Conservation (phyloP, 1,284 basidiomycete species). For the Leccinum subspadiceum region DNA sequence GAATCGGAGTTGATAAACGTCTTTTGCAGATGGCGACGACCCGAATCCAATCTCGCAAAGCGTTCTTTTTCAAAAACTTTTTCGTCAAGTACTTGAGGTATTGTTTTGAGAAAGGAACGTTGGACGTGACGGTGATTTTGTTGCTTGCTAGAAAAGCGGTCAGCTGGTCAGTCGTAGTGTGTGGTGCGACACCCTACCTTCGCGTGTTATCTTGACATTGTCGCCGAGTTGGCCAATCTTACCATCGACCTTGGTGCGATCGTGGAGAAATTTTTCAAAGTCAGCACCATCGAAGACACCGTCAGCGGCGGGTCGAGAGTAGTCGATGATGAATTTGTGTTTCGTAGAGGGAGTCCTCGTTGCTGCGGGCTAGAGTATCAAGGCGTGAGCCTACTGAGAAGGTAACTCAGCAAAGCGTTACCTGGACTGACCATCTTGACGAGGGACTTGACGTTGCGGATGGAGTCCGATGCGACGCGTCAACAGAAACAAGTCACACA, state of each 20-base stretch:
- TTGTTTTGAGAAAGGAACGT: constrained; percentile 87
- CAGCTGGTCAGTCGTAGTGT: neutral
- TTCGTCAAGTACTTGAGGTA: constrained; percentile 95
- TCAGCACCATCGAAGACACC: constrained; percentile 89
- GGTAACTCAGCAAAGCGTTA: constrained; percentile 85
- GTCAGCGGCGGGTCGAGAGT: constrained; percentile 88
- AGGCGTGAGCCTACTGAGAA: constrained; percentile 87
- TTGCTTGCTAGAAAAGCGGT: constrained; percentile 49
- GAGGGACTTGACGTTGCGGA: constrained; percentile 11
- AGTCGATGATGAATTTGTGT: constrained; percentile 95
- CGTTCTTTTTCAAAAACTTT: constrained; percentile 94
- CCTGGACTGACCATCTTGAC: constrained; percentile 68
- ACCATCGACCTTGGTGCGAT: constrained; percentile 86
- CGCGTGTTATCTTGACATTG: constrained; percentile 75
- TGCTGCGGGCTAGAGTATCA: constrained; percentile 56
- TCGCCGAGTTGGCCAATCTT: constrained; percentile 88
- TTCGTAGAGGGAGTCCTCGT: constrained; percentile 68
- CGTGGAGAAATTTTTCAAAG: constrained; percentile 93
- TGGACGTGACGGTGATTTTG: constrained; percentile 79
- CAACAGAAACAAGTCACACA: constrained; percentile 41
- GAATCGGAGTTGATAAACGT: constrained; percentile 88
- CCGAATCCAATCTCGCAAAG: constrained; percentile 83
- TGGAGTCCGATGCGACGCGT: constrained; percentile 30
- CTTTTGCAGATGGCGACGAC: constrained; percentile 84
- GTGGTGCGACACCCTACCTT: constrained; percentile 49